A percentile compares a stretch with the other conserved stretches of the same genome.
Evolutionary conservation across 2,329 filamentous ascomycete genomes (phyloP).

Genomic region (Cryphonectria radicalis): DNA sequence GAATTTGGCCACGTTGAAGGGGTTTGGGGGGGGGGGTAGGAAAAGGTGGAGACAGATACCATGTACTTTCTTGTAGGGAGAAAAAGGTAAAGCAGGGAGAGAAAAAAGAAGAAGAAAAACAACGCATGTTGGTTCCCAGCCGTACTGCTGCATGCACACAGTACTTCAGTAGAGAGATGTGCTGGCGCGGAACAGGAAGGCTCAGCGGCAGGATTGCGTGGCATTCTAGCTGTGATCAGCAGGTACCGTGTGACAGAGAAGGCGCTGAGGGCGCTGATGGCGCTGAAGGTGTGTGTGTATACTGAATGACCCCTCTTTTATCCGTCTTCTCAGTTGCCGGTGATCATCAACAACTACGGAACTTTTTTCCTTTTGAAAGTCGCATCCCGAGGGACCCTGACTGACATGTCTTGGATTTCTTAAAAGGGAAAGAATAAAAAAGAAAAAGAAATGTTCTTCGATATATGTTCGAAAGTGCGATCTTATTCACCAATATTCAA

Average conservation of each 20-base stretch:
- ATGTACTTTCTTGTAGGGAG: background rate
- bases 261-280: background rate
- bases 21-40: background rate
- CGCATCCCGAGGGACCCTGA: background rate
- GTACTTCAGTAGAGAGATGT: no score
- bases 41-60: background rate
- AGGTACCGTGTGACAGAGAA: conserved; percentile 22
- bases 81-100: background rate
- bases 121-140: background rate
- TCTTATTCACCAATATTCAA: background rate
- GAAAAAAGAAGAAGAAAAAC: background rate
- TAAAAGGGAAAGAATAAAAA: background rate
- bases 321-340: conserved; percentile 2
- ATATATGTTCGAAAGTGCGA: background rate
- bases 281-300: background rate
- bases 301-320: conserved; percentile 10
- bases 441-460: background rate
- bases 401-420: background rate
- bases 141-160: no score
- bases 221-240: conserved; percentile 24
- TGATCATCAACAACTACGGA: background rate
- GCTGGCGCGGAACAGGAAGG: conserved; percentile 10
- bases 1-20: conserved; percentile 4
- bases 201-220: conserved; percentile 22
- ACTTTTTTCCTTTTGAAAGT: background rate